Evolutionary conservation across 768 basidiomycete genomes (phyloP).

Genomic region (Podaxis carcinomalis): DNA sequence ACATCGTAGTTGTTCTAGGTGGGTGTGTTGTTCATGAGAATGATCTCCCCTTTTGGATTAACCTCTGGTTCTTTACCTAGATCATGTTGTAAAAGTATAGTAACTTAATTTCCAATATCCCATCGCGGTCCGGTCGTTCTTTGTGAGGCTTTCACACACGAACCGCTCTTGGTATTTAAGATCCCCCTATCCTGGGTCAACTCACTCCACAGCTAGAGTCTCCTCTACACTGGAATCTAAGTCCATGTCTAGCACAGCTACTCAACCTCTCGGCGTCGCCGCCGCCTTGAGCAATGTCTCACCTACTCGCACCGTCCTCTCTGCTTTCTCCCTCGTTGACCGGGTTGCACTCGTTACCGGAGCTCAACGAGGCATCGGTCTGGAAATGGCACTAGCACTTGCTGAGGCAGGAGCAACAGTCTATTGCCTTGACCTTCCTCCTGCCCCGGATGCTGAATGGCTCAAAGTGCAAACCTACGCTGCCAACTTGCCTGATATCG

Average conservation of each 20-base stretch:
- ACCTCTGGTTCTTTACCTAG: neutral
- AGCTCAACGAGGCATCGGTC: conserved; percentile 24
- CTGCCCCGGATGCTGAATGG: conserved; percentile 45
- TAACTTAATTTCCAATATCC: neutral
- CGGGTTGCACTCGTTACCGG: conserved; percentile 23
- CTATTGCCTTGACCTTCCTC: conserved; percentile 62
- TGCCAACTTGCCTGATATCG: neutral
- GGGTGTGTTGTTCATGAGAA: neutral
- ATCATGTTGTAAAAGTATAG: conserved; percentile 3
- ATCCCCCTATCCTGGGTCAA: neutral
- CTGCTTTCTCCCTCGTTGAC: conserved; percentile 17
- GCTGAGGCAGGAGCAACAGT: conserved; percentile 25
- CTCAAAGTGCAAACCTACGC: conserved; percentile 37
- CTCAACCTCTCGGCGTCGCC: conserved; percentile 1
- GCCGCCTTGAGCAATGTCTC: conserved; percentile 6
- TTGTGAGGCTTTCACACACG: conserved; percentile 1
- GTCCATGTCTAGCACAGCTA: neutral
- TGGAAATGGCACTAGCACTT: conserved; percentile 23
- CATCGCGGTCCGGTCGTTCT: neutral
- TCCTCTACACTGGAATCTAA: neutral
- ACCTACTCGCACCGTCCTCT: conserved; percentile 15
- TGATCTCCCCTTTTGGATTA: neutral
- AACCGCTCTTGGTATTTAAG: neutral
- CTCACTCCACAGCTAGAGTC: neutral
- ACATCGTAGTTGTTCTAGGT: neutral